A percentile compares a stretch with the other conserved stretches of the same genome.
phyloP scores from a whole-genome alignment of 179 eudicot species.

The Drosera spatulata region DNA sequence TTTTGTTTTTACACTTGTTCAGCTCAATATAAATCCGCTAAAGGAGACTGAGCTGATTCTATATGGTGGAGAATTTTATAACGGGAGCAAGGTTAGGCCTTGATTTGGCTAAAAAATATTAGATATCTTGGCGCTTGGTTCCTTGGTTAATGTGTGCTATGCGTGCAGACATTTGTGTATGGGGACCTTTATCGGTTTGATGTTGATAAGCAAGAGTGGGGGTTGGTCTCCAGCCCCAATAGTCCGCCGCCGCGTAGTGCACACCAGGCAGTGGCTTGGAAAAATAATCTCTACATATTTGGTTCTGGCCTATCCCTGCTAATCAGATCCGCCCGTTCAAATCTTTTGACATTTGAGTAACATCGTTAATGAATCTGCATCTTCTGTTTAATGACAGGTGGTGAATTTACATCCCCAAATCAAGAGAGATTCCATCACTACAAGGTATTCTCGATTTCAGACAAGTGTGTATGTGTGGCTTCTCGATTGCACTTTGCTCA shows the following conservation, averaged over 20 bases:
- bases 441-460: conserved; percentile 34
- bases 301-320: conserved; percentile 25
- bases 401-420: conserved; percentile 97
- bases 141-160: conserved; percentile 5
- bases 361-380: not conserved
- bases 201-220: conserved; percentile 93
- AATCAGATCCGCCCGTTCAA: no score
- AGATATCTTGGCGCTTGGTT: not conserved
- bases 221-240: conserved; percentile 83
- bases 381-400: conserved; percentile 37
- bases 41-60: conserved; percentile 90
- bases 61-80: conserved; percentile 96
- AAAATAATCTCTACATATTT: conserved; percentile 81
- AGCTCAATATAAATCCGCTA: conserved; percentile 80
- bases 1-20: conserved; percentile 9
- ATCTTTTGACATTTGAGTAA: not conserved
- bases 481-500: no score
- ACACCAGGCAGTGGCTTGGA: conserved; percentile 97
- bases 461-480: no score
- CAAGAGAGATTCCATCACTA: conserved; percentile 99
- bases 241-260: conserved; percentile 99
- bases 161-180: conserved; percentile 83
- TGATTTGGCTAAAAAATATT: not conserved
- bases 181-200: conserved; percentile 94
- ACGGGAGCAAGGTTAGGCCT: conserved; percentile 75